Base-by-base conservation (phyloP, 305 asterid genomes). In the Caryopteris hybrid region DNA sequence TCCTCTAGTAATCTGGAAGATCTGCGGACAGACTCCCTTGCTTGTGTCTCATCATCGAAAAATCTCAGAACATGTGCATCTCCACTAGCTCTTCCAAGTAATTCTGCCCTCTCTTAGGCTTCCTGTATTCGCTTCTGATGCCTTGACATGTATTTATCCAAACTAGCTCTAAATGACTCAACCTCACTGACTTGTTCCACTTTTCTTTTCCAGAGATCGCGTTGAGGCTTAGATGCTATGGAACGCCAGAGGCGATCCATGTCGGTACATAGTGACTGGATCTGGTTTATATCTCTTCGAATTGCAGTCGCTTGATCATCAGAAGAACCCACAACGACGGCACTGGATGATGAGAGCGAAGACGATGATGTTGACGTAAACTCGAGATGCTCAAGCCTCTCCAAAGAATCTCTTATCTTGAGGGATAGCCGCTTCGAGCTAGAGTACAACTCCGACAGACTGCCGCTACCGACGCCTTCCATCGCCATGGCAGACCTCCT, bases 181-280 rank as follows among this genome's bases (percentile, higher is more conserved):
- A 88, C 98, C 81, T 94, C 99, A 9, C 84, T 85, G 57, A 89
- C 86, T 75, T 80, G 98, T 73, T 94, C 98, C 48, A 89, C 96
- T 80, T 94, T 94, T 90, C 96, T 83, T 78, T 87, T 88, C 96
- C 95, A 93, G 69, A 94, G 95, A 87, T 94, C 96, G 39, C 96
- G 96, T 57, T 87, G 95, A 39, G 97, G 81, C 75, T 86, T 86
- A 68, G 88, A 81, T 20, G 96, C 77, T 39, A 87, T 84, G 33
- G 97, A 91, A 27, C 97, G 93, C 99, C 96, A 94, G 38, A 89
- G 85, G 51, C 80, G 88, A 72, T 93, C 99, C 97, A 90, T 91
- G 52, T 86, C 86, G 46, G 85, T 41, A 68, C 96, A 91, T 6
- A 88, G 80, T 12, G 92, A 78, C 66, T 80, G 92, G 84, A 88